These are phyloP conservation scores for Naganishia friedmannii DNA, from an alignment of 768 basidiomycete genomes.

Conservation along the genomic window DNA sequence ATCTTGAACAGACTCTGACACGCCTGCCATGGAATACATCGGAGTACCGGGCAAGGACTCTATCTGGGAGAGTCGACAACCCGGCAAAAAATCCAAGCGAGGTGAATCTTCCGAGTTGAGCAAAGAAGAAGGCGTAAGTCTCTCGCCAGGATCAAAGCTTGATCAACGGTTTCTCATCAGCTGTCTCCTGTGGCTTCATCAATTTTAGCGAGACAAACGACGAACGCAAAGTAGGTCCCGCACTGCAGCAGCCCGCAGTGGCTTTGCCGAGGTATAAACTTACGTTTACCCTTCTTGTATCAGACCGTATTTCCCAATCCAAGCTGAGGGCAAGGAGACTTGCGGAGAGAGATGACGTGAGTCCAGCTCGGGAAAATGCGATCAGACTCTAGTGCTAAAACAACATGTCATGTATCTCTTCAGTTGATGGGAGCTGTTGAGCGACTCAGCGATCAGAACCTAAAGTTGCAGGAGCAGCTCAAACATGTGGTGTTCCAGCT, in stretches of 20 bases:
- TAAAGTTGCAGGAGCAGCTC: neutral
- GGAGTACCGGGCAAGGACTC: neutral
- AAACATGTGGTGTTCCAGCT: neutral
- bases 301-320: constrained; percentile 12
- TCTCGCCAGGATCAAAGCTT: neutral
- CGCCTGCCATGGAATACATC: neutral
- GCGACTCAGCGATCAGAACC: neutral
- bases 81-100: neutral
- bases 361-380: neutral
- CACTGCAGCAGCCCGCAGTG: neutral
- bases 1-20: neutral
- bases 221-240: constrained; percentile 1
- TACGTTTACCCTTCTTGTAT: neutral
- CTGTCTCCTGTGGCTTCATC: neutral
- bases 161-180: neutral
- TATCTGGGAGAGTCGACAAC: constrained; percentile 1
- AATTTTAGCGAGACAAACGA: neutral
- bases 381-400: neutral
- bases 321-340: neutral
- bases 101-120: neutral
- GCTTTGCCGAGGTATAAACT: neutral
- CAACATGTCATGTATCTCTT: neutral
- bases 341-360: neutral
- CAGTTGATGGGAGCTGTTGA: neutral
- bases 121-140: neutral